These are phyloP conservation scores for Trifolium repens DNA, from an alignment of 306 rosid genomes.

Conservation along the genomic window DNA sequence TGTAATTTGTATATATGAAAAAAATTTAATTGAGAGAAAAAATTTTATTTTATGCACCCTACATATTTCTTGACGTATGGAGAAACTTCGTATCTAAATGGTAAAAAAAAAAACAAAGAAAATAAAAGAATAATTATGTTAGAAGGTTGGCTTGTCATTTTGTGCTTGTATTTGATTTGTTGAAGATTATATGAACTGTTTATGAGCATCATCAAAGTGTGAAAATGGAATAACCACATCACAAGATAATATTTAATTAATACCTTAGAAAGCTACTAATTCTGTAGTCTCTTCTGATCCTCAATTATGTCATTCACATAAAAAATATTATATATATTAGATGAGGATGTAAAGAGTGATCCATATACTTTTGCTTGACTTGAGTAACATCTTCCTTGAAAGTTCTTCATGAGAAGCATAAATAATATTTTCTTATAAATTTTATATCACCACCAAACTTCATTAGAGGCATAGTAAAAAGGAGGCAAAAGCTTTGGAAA, in stretches of 20 bases:
- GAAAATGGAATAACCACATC: conserved; percentile 43
- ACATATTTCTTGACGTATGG: no score
- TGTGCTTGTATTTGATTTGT: conserved; percentile 52
- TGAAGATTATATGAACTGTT: conserved; percentile 48
- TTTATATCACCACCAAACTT: conserved; percentile 36
- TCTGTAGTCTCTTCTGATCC: conserved; percentile 60
- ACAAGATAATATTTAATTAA: conserved; percentile 31
- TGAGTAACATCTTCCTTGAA: conserved; percentile 42
- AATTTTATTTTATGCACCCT: no score
- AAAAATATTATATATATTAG: conserved; percentile 32
- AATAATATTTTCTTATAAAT: conserved; percentile 29
- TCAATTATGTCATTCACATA: conserved; percentile 51
- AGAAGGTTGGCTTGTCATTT: conserved; percentile 73
- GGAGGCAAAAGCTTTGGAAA: conserved; percentile 61
- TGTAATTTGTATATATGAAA: no score
- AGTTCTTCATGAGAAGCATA: conserved; percentile 35
- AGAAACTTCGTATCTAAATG: no score
- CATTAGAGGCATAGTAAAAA: conserved; percentile 42
- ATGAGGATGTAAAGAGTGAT: conserved; percentile 37
- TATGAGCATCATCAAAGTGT: conserved; percentile 48
- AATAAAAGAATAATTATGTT: conserved; percentile 44
- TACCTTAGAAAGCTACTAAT: conserved; percentile 46
- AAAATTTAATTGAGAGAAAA: no score
- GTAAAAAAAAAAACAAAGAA: not conserved
- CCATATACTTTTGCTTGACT: conserved; percentile 47